phyloP scores from a whole-genome alignment of 192 early-diverging fungal genomes.

The Coemansia sp. region DNA sequence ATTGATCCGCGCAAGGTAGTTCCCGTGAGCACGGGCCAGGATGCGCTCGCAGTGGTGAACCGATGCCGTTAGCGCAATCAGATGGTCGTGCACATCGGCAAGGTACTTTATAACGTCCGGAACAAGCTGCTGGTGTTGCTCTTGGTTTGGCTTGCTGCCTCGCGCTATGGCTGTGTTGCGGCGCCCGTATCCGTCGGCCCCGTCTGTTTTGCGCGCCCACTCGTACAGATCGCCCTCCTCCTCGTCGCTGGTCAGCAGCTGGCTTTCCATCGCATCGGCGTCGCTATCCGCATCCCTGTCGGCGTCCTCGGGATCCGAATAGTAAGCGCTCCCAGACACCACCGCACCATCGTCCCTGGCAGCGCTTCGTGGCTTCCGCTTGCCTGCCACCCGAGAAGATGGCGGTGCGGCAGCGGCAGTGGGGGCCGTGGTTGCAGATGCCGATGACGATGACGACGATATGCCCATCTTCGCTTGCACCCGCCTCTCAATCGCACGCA shows the following conservation, averaged over 20 bases:
- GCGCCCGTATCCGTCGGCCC: background rate
- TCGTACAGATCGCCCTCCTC: constrained; percentile 51
- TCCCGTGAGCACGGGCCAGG: constrained; percentile 73
- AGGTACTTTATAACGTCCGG: constrained; percentile 40
- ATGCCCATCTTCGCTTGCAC: constrained; percentile 21
- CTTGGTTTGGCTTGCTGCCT: background rate
- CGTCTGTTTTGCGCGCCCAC: constrained; percentile 15
- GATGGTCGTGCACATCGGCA: constrained; percentile 60
- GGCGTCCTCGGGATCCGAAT: background rate
- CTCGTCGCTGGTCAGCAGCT: constrained; percentile 55
- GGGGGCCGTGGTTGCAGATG: background rate
- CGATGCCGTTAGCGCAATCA: constrained; percentile 79
- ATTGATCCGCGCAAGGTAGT: constrained; percentile 84
- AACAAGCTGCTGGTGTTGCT: background rate
- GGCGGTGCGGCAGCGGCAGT: background rate
- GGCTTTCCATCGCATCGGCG: constrained; percentile 27
- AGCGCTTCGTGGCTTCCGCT: background rate
- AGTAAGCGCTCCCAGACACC: too few relatives aligned
- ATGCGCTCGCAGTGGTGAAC: constrained; percentile 81
- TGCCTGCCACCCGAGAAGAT: background rate
- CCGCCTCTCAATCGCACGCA: constrained; percentile 66
- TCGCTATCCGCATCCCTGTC: constrained; percentile 9
- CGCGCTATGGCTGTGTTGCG: background rate
- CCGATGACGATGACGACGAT: background rate
- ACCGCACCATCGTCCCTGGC: background rate